phyloP scores from a whole-genome alignment of 306 rosid species.

The Begonia masoniana region DNA sequence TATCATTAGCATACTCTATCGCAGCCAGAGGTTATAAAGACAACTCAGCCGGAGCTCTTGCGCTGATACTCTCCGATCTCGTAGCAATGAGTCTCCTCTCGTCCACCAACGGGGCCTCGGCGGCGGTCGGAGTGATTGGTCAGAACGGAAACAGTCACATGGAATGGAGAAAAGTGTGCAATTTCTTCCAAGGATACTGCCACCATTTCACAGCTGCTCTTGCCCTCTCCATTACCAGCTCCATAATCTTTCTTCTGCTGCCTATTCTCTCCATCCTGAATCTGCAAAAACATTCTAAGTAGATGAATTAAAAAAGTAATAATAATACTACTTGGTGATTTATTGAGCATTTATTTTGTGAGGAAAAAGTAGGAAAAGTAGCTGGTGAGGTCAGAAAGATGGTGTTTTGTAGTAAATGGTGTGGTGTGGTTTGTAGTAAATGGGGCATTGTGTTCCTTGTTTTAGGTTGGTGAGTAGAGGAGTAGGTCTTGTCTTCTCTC shows the following conservation, averaged over 20 bases:
- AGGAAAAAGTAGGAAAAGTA: too few relatives aligned
- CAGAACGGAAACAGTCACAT: constrained; percentile 40
- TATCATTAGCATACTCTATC: constrained; percentile 15
- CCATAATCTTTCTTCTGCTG: constrained; percentile 27
- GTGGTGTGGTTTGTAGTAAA: too few relatives aligned
- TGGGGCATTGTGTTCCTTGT: too few relatives aligned
- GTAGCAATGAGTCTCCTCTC: constrained; percentile 26
- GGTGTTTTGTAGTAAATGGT: too few relatives aligned
- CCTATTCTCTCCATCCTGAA: constrained; percentile 26
- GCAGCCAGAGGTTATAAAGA: constrained; percentile 15
- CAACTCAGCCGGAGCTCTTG: constrained; percentile 1
- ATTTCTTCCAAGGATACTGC: constrained; percentile 33
- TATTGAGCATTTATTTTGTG: too few relatives aligned
- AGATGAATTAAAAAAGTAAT: background rate
- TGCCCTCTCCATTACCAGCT: constrained; percentile 31
- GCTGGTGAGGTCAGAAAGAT: too few relatives aligned
- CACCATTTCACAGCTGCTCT: constrained; percentile 34
- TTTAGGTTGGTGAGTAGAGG: too few relatives aligned
- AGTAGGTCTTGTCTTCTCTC: too few relatives aligned
- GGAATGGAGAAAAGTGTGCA: constrained; percentile 48
- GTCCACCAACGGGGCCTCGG: constrained; percentile 49
- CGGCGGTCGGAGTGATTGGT: constrained; percentile 37
- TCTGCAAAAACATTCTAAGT: constrained; percentile 18
- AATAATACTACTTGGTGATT: too few relatives aligned
- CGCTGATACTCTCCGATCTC: constrained; percentile 22